phyloP scores from a whole-genome alignment of 2,329 filamentous ascomycete species.

The Phialocephala sp. region DNA sequence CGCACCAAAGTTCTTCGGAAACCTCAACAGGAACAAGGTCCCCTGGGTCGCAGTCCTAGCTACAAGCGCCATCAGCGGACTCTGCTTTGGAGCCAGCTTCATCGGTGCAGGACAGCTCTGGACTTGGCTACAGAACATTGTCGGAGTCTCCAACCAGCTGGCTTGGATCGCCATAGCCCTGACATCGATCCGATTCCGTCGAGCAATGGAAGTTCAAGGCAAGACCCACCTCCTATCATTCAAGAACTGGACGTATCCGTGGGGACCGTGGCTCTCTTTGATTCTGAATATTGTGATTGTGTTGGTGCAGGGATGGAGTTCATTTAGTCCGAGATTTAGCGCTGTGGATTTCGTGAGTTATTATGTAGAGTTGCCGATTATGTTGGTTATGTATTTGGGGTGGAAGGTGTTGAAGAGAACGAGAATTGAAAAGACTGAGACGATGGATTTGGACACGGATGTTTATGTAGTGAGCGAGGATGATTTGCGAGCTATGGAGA shows the following conservation, averaged over 20 bases:
- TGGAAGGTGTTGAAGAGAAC: conserved; percentile 61
- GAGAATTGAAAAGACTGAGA: conserved; percentile 49
- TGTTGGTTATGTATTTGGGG: conserved; percentile 58
- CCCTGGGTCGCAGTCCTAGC: conserved; percentile 60
- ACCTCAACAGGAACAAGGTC: conserved; percentile 54
- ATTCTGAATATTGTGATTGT: conserved; percentile 64
- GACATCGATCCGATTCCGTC: conserved; percentile 68
- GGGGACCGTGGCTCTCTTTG: conserved; percentile 62
- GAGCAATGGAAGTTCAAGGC: conserved; percentile 60
- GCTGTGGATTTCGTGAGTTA: conserved; percentile 66
- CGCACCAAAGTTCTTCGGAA: conserved; percentile 60
- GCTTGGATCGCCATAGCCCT: conserved; percentile 70
- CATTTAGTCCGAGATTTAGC: conserved; percentile 64
- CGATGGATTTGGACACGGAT: conserved; percentile 59
- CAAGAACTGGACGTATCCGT: conserved; percentile 71
- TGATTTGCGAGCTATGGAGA: conserved; percentile 36
- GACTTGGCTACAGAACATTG: conserved; percentile 71
- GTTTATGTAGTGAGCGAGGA: conserved; percentile 44
- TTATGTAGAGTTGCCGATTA: conserved; percentile 67
- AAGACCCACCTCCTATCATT: conserved; percentile 67
- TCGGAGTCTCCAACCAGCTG: conserved; percentile 71
- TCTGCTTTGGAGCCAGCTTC: conserved; percentile 69
- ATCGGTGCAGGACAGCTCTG: conserved; percentile 69
- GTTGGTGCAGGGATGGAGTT: conserved; percentile 67
- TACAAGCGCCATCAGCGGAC: conserved; percentile 58